Evolutionary conservation across 208 protist genomes (phyloP).

Genomic region (Trypanosoma brucei): DNA sequence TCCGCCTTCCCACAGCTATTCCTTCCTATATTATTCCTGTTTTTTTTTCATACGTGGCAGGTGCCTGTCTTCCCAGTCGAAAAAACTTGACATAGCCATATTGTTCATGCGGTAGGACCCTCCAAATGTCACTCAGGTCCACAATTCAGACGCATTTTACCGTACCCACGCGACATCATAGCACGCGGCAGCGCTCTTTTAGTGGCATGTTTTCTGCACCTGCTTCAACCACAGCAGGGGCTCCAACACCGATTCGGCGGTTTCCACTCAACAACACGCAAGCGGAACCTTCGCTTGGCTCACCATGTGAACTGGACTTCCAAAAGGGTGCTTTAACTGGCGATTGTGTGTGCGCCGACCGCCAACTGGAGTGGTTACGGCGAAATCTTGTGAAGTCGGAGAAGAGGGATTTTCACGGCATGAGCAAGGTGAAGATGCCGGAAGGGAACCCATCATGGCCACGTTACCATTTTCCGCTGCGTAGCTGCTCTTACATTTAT

Average conservation of each 20-base stretch:
- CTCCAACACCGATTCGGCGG: neutral
- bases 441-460: slow-evolving; percentile 22
- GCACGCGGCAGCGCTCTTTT: too few species aligned
- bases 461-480: slow-evolving; percentile 13
- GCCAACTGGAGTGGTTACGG: slow-evolving; percentile 16
- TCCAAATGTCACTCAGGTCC: too few species aligned
- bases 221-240: too few species aligned
- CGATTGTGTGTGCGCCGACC: neutral
- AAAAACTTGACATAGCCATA: too few species aligned
- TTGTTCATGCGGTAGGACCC: too few species aligned
- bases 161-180: too few species aligned
- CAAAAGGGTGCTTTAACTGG: neutral
- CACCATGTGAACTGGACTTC: neutral
- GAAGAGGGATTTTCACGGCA: neutral
- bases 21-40: slow-evolving; percentile 17
- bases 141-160: too few species aligned
- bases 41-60: slow-evolving; percentile 1
- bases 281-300: slow-evolving; percentile 3
- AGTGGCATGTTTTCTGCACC: too few species aligned
- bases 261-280: slow-evolving; percentile 3
- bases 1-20: slow-evolving; percentile 21
- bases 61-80: too few species aligned
- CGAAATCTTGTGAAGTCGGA: slow-evolving; percentile 11
- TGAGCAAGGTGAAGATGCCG: slow-evolving; percentile 10
- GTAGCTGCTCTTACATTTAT: slow-evolving; percentile 19